A percentile compares a stretch with the other conserved stretches of the same genome.
Evolutionary conservation across 2,329 filamentous ascomycete genomes (phyloP).

Genomic region (Pestalotiopsis sp.): DNA sequence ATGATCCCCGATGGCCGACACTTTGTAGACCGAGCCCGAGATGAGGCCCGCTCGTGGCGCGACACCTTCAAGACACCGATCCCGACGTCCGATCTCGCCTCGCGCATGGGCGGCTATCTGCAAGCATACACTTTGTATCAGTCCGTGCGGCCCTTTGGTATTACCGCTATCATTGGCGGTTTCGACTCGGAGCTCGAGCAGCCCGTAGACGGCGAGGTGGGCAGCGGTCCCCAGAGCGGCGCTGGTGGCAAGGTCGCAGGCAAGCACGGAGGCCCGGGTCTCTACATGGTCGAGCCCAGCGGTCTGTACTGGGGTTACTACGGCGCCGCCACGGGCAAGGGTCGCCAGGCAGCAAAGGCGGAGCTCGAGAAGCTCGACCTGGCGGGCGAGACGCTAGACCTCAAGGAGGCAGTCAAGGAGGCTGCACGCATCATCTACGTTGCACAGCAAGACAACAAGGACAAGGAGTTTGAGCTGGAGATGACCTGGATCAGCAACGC

Average conservation of each 20-base stretch:
- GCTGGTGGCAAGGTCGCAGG: constrained; percentile 79
- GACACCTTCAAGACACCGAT: constrained; percentile 94
- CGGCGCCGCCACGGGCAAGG: constrained; percentile 95
- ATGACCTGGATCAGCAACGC: constrained; percentile 95
- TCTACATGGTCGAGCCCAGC: constrained; percentile 99
- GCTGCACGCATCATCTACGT: constrained; percentile 96
- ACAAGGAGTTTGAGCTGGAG: constrained; percentile 99
- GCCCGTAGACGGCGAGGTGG: constrained; percentile 89
- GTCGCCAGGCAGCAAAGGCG: constrained; percentile 93
- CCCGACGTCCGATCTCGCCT: constrained; percentile 82
- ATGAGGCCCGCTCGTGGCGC: constrained; percentile 91
- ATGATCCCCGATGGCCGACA: constrained; percentile 94
- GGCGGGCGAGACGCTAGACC: constrained; percentile 71
- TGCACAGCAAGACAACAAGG: constrained; percentile 98
- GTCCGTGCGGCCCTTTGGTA: constrained; percentile 93
- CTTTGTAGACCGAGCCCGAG: constrained; percentile 90
- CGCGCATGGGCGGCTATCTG: constrained; percentile 92
- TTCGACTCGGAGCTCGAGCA: constrained; percentile 88
- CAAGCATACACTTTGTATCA: constrained; percentile 98
- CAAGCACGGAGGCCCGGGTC: constrained; percentile 83
- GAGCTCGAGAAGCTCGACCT: constrained; percentile 98
- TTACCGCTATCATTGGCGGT: constrained; percentile 91
- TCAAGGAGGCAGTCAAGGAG: constrained; percentile 91
- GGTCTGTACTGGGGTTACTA: constrained; percentile 99
- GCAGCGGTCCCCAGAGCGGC: constrained; percentile 75